These are phyloP conservation scores for Phoenix roebelenii DNA, from an alignment of 176 grass and related monocot species.

Conservation along the genomic window DNA sequence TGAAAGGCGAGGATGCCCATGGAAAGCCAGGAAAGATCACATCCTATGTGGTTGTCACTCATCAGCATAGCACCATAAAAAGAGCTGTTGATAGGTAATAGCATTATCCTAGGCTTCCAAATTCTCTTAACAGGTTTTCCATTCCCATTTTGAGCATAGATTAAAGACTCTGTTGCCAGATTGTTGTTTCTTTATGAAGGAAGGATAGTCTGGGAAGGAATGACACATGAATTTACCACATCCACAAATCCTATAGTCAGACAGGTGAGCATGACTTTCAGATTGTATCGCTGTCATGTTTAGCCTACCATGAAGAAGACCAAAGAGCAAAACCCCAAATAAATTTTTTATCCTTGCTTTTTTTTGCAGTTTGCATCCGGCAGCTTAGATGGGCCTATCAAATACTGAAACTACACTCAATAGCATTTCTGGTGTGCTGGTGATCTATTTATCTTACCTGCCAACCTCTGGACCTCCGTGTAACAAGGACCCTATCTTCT, in stretches of 20 bases:
- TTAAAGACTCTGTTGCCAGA: slow-evolving; percentile 28
- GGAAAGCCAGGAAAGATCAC: slow-evolving; percentile 70
- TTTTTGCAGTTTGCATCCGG: slow-evolving; percentile 85
- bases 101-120: too few species aligned
- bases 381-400: slow-evolving; percentile 85
- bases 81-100: slow-evolving; percentile 86
- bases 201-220: slow-evolving; percentile 94
- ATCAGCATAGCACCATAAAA: slow-evolving; percentile 97
- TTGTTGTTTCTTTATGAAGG: slow-evolving; percentile 89
- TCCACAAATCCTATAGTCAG: slow-evolving; percentile 76
- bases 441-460: too few species aligned
- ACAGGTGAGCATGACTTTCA: slow-evolving; percentile 41
- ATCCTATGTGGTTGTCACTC: slow-evolving; percentile 84
- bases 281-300: neutral
- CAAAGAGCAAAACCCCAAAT: neutral
- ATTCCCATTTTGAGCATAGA: neutral
- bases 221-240: slow-evolving; percentile 72
- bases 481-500: too few species aligned
- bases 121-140: too few species aligned
- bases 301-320: neutral
- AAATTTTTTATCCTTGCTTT: neutral
- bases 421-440: too few species aligned
- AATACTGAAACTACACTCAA: slow-evolving; percentile 22
- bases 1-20: slow-evolving; percentile 47
- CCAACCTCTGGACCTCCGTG: too few species aligned